Evolutionary conservation across 345 rosid genomes (phyloP).

Genomic region (Rhizophora mangle): DNA sequence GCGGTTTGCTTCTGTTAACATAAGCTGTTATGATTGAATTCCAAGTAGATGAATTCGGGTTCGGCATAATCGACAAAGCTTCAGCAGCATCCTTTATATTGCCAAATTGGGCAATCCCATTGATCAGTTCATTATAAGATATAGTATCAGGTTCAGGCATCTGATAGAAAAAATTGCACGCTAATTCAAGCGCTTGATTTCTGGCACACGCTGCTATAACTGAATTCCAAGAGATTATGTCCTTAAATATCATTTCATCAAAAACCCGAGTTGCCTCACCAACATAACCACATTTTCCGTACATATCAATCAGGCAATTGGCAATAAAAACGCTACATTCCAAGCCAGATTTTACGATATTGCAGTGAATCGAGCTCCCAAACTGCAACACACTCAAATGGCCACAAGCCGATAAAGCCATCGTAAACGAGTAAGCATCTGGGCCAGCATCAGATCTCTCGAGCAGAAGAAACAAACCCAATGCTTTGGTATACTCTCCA

Average conservation of each 20-base stretch:
- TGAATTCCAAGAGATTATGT: slow-evolving; percentile 76
- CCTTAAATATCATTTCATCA: slow-evolving; percentile 45
- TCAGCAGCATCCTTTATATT: slow-evolving; percentile 44
- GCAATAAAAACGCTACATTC: slow-evolving; percentile 42
- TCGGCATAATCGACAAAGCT: slow-evolving; percentile 47
- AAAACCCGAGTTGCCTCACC: slow-evolving; percentile 55
- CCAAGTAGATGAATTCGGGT: slow-evolving; percentile 76
- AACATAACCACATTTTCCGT: slow-evolving; percentile 67
- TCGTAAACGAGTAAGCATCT: slow-evolving; percentile 59
- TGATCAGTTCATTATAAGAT: slow-evolving; percentile 68
- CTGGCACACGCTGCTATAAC: slow-evolving; percentile 69
- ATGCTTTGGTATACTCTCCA: slow-evolving; percentile 45
- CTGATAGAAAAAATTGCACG: slow-evolving; percentile 42
- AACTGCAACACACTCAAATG: slow-evolving; percentile 33
- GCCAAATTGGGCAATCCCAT: slow-evolving; percentile 59
- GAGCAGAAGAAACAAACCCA: slow-evolving; percentile 51
- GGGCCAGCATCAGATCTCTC: slow-evolving; percentile 43
- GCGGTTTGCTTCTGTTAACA: slow-evolving; percentile 44
- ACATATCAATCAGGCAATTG: slow-evolving; percentile 80
- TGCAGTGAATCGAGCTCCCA: slow-evolving; percentile 57
- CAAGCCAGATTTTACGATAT: slow-evolving; percentile 51
- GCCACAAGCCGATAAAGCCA: slow-evolving; percentile 63
- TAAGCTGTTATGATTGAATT: slow-evolving; percentile 70
- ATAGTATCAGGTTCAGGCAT: slow-evolving; percentile 68
- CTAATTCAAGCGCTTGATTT: slow-evolving; percentile 50